These are phyloP conservation scores for Ganoderma meredithae DNA, from an alignment of 1,284 basidiomycete genomes.

Conservation along the genomic window DNA sequence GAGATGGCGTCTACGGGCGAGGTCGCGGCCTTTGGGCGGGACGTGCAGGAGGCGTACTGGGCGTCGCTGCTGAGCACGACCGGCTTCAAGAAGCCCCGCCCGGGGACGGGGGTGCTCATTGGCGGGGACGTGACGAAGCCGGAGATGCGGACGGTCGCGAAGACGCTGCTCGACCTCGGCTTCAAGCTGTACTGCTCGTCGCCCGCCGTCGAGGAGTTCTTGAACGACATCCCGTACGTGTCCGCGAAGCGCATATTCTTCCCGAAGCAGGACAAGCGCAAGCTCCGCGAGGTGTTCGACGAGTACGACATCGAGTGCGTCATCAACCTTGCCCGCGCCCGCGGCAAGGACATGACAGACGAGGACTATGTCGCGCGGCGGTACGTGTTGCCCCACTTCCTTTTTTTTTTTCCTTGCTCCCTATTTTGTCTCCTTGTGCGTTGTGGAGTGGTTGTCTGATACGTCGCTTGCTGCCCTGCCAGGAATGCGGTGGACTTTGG, in stretches of 20 bases:
- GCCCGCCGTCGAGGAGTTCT: conserved; percentile 79
- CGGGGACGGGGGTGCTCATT: conserved; percentile 86
- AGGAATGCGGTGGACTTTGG: conserved; percentile 95
- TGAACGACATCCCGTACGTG: conserved; percentile 85
- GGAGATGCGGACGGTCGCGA: conserved; percentile 84
- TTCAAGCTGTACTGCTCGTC: conserved; percentile 95
- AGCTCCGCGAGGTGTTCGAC: conserved; percentile 91
- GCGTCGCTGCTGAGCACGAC: conserved; percentile 88
- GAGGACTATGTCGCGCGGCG: conserved; percentile 97
- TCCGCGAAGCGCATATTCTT: conserved; percentile 92
- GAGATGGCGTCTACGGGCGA: conserved; percentile 99
- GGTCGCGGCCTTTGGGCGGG: conserved; percentile 96
- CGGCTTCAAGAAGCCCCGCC: conserved; percentile 87
- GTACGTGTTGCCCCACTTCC: conserved; percentile 48
- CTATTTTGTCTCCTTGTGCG: too few relatives aligned
- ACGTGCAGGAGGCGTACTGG: conserved; percentile 98
- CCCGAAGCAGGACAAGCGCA: conserved; percentile 97
- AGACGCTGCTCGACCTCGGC: conserved; percentile 79
- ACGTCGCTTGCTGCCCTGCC: conserved; percentile 19
- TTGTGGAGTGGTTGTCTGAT: conserved; percentile 15
- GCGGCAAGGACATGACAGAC: conserved; percentile 83
- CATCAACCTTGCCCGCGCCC: conserved; percentile 89
- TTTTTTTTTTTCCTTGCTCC: too few relatives aligned
- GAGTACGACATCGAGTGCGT: conserved; percentile 97
- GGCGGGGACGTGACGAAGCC: conserved; percentile 88